These are phyloP conservation scores for Collybia mongolica DNA, from an alignment of 768 basidiomycete species.

Conservation along the genomic window DNA sequence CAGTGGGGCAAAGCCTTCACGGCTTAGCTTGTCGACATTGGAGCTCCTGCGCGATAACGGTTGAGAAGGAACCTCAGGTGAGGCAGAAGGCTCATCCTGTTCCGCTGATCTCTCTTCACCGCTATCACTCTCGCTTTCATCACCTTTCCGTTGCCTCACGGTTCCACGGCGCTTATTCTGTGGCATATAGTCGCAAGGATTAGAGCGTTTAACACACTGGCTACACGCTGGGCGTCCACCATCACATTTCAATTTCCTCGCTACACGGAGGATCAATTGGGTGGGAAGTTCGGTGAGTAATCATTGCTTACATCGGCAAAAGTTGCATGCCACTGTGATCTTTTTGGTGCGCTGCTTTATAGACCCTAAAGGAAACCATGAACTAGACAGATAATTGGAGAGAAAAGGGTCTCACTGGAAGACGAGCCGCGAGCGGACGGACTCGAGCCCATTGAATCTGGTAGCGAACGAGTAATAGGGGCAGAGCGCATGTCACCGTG, in stretches of 20 bases:
- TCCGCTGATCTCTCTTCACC: slow-evolving; percentile 59
- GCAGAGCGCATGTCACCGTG: slow-evolving; percentile 45
- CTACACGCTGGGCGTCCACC: slow-evolving; percentile 81
- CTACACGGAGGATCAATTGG: slow-evolving; percentile 35
- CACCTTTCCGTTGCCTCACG: slow-evolving; percentile 54
- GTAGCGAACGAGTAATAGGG: slow-evolving; percentile 38
- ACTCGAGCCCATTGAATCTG: slow-evolving; percentile 37
- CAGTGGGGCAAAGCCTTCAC: slow-evolving; percentile 37
- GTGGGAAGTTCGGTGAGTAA: slow-evolving; percentile 7
- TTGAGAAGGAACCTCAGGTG: slow-evolving; percentile 54
- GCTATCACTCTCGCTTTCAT: slow-evolving; percentile 70
- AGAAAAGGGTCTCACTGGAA: slow-evolving; percentile 36
- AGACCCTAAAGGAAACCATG: slow-evolving; percentile 38
- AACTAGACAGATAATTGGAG: slow-evolving; percentile 8
- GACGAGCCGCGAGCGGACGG: slow-evolving; percentile 29
- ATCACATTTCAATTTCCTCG: slow-evolving; percentile 87
- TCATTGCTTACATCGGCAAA: slow-evolving; percentile 75
- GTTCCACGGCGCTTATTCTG: slow-evolving; percentile 73
- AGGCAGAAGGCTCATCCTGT: slow-evolving; percentile 48
- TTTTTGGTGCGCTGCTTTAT: slow-evolving; percentile 76
- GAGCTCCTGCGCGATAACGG: slow-evolving; percentile 47
- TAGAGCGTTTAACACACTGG: slow-evolving; percentile 77
- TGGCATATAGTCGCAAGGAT: slow-evolving; percentile 79
- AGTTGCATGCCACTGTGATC: slow-evolving; percentile 88
- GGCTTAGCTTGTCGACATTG: slow-evolving; percentile 42